These are phyloP conservation scores for Venturia pyrina DNA, from an alignment of 2,329 filamentous ascomycete species.

Conservation along the genomic window DNA sequence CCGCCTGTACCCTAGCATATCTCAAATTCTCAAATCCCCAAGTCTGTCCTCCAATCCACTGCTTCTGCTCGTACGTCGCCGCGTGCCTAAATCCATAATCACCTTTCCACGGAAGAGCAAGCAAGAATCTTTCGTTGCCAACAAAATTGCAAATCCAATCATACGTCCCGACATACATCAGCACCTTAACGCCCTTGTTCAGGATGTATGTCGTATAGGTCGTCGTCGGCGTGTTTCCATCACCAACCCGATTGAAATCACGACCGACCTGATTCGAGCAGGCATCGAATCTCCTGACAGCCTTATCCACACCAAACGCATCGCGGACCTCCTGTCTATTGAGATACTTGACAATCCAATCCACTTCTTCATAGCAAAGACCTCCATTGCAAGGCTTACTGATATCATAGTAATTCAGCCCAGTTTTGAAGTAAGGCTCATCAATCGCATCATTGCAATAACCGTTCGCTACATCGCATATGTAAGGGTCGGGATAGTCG, in stretches of 20 bases:
- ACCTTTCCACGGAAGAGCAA: constrained; percentile 30
- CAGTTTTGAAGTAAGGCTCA: constrained; percentile 28
- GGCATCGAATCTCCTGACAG: constrained; percentile 24
- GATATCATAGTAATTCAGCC: constrained; percentile 37
- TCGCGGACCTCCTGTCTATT: constrained; percentile 24
- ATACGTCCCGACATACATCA: constrained; percentile 32
- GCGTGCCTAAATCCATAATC: constrained; percentile 27
- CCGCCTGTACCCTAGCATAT: constrained; percentile 28
- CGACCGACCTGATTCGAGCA: constrained; percentile 18
- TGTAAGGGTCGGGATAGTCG: constrained; percentile 29
- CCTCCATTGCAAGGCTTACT: constrained; percentile 28
- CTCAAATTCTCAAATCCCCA: constrained; percentile 18
- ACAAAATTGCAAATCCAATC: constrained; percentile 33
- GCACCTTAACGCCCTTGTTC: constrained; percentile 26
- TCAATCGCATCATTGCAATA: constrained; percentile 33
- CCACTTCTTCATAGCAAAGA: constrained; percentile 29
- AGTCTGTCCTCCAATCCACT: constrained; percentile 21
- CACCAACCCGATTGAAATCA: constrained; percentile 23
- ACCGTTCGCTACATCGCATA: constrained; percentile 28
- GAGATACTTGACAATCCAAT: constrained; percentile 23
- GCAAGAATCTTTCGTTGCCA: constrained; percentile 30
- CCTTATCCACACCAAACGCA: constrained; percentile 24
- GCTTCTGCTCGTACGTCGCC: constrained; percentile 16
- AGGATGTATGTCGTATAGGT: constrained; percentile 27
- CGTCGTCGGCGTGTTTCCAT: constrained; percentile 22